A percentile compares a stretch with the other conserved stretches of the same genome.
phyloP scores from a whole-genome alignment of 805 yeast genomes.

The Kuraishia molischiana region DNA sequence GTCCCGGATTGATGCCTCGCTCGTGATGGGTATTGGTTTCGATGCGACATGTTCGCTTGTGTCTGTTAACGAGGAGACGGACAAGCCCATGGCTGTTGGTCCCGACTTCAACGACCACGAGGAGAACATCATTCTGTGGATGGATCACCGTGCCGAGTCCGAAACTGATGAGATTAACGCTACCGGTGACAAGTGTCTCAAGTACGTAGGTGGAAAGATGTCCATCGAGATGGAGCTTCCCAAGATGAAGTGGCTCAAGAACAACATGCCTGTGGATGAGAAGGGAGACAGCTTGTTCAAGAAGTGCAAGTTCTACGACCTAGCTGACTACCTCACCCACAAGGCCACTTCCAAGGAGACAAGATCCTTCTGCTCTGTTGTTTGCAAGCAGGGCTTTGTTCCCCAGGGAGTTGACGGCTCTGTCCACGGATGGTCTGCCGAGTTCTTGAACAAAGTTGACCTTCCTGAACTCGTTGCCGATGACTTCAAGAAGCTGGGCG shows the following conservation, averaged over 20 bases:
- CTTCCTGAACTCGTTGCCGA: constrained; percentile 71
- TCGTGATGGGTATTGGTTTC: constrained; percentile 82
- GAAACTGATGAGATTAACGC: constrained; percentile 79
- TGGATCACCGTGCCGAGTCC: constrained; percentile 90
- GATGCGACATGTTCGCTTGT: constrained; percentile 97
- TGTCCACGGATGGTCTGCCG: constrained; percentile 80
- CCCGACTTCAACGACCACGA: constrained; percentile 68
- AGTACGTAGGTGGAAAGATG: constrained; percentile 96
- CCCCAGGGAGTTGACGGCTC: constrained; percentile 90
- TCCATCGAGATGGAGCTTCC: constrained; percentile 98
- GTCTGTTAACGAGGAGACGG: constrained; percentile 55
- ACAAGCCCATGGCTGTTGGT: constrained; percentile 79
- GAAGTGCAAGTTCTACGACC: constrained; percentile 74
- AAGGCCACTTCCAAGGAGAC: constrained; percentile 84
- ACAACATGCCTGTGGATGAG: constrained; percentile 60
- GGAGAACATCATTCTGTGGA: constrained; percentile 90
- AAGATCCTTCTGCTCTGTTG: constrained; percentile 82
- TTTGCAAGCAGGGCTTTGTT: constrained; percentile 91
- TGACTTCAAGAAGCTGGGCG: constrained; percentile 75
- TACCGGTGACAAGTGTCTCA: constrained; percentile 68
- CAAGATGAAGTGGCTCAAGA: constrained; percentile 92
- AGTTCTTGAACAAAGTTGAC: constrained; percentile 59
- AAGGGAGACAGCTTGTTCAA: constrained; percentile 31
- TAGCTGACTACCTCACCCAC: constrained; percentile 86
- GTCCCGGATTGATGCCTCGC: constrained; percentile 56